A percentile compares a stretch with the other conserved stretches of the same genome.
phyloP scores from a whole-genome alignment of 257 asterid genomes.

The Prunella vulgaris region DNA sequence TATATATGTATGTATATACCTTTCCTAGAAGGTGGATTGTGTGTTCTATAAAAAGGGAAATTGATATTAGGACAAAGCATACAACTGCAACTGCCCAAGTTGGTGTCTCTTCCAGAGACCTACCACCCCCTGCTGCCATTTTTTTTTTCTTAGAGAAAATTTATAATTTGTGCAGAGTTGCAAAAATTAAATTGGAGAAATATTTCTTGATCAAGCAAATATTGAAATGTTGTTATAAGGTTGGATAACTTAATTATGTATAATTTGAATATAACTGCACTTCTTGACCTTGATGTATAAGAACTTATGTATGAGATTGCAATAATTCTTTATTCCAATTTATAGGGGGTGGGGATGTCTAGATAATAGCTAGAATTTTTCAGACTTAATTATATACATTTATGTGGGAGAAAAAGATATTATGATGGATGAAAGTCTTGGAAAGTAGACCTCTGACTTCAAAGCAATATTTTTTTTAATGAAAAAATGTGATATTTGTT shows the following conservation, averaged over 20 bases:
- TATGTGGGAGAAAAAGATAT: neutral
- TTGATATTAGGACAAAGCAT: slow-evolving; percentile 42
- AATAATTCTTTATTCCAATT: neutral
- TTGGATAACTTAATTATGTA: neutral
- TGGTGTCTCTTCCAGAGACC: slow-evolving; percentile 48
- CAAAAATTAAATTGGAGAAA: neutral
- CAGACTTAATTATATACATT: slow-evolving; percentile 8
- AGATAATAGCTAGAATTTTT: neutral
- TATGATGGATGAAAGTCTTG: neutral
- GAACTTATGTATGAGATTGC: neutral
- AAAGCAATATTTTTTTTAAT: too few relatives aligned
- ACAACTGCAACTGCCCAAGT: slow-evolving; percentile 66
- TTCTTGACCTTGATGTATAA: neutral
- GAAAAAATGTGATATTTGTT: too few relatives aligned
- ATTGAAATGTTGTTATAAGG: neutral
- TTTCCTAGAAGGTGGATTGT: slow-evolving; percentile 42
- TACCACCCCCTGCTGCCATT: slow-evolving; percentile 40
- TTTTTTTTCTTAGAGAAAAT: neutral
- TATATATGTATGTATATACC: slow-evolving; percentile 35
- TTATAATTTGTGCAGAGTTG: neutral
- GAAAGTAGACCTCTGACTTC: slow-evolving; percentile 29
- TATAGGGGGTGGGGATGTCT: neutral
- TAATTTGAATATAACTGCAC: neutral
- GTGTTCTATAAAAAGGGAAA: slow-evolving; percentile 41
- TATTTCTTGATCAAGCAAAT: neutral